These are phyloP conservation scores for Auricularia sp. DNA, from an alignment of 768 basidiomycete species.

Conservation along the genomic window DNA sequence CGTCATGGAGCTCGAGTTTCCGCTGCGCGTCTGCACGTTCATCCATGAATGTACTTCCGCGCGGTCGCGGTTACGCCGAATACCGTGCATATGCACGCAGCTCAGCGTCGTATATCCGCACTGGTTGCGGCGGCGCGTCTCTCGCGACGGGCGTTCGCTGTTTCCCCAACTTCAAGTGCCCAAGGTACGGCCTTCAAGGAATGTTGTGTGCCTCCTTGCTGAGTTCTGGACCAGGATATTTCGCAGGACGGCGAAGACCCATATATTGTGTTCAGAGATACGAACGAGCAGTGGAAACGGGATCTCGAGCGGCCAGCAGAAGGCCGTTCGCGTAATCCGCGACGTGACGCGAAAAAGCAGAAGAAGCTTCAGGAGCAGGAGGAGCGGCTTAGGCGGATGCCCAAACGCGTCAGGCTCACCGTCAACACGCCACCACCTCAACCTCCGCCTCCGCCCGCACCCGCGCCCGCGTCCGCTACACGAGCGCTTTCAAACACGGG, in stretches of 20 bases:
- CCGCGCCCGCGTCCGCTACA: not conserved
- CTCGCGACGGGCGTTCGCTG: not conserved
- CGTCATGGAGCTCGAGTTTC: not conserved
- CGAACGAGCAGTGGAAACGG: not conserved
- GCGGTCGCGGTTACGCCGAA: not conserved
- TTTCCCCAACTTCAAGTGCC: not conserved
- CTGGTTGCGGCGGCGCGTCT: not conserved
- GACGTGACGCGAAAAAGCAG: not conserved
- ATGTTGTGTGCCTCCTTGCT: not conserved
- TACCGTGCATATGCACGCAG: not conserved
- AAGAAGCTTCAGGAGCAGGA: not conserved
- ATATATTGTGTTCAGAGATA: not conserved
- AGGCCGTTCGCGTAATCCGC: not conserved
- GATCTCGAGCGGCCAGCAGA: not conserved
- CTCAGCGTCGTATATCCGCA: not conserved
- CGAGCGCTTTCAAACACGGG: not conserved
- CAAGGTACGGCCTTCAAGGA: not conserved
- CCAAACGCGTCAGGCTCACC: not conserved
- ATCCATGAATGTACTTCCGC: not conserved
- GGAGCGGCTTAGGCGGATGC: not conserved
- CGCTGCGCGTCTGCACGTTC: not conserved
- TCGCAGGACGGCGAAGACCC: not conserved
- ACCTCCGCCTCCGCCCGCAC: not conserved
- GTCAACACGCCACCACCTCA: not conserved
- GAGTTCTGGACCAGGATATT: not conserved